phyloP scores from a whole-genome alignment of 192 early-diverging fungal species.

The Coemansia sp. region DNA sequence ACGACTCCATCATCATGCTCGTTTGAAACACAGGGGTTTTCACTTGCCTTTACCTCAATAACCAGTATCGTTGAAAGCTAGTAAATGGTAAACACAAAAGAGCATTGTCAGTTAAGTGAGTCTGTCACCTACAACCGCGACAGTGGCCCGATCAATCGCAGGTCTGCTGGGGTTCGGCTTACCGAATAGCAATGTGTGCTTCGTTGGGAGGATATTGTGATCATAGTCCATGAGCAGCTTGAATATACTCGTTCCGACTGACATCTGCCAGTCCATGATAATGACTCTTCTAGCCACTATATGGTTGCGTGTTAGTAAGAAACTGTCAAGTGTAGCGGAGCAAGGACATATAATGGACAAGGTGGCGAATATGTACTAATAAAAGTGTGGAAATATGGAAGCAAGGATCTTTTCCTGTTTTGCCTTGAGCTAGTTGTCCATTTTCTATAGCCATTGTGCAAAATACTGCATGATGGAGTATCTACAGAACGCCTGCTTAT shows the following conservation, averaged over 20 bases:
- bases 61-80: neutral
- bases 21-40: neutral
- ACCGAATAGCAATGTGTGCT: slow-evolving; percentile 68
- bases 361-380: no score
- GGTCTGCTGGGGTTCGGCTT: slow-evolving; percentile 31
- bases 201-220: slow-evolving; percentile 60
- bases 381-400: no score
- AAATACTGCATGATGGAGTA: no score
- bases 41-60: neutral
- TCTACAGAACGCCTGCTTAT: no score
- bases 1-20: no score
- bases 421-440: no score
- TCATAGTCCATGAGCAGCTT: slow-evolving; percentile 81
- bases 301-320: no score
- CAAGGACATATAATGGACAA: no score
- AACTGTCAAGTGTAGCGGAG: no score
- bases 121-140: neutral
- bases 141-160: slow-evolving; percentile 1
- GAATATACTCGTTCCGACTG: slow-evolving; percentile 95
- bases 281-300: slow-evolving; percentile 50
- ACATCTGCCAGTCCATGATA: slow-evolving; percentile 99
- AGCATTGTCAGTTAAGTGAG: neutral
- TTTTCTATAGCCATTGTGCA: no score
- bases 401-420: no score
- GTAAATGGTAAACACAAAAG: neutral